Conservation (phyloP, 352 stramenopile genomes). For the Phytophthora pluvialis region DNA sequence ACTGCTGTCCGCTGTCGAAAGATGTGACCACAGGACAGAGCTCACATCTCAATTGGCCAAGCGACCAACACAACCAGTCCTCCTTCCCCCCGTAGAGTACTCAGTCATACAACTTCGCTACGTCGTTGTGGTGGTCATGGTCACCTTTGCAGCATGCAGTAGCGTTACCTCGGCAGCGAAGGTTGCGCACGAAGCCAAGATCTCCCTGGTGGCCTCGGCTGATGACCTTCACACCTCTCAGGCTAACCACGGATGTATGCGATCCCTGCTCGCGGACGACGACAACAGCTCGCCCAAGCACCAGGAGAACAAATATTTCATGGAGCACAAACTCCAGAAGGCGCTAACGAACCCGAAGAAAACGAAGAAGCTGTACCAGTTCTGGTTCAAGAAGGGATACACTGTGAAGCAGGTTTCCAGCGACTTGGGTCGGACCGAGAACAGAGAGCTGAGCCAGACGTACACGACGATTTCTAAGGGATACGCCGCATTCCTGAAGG, state of each 20-base stretch:
- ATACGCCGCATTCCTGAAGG: slow-evolving; percentile 14
- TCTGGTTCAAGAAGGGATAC: slow-evolving; percentile 22
- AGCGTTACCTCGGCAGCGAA: not conserved
- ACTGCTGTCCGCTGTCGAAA: not conserved
- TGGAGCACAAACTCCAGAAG: slow-evolving; percentile 26
- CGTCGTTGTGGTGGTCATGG: not conserved
- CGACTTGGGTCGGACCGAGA: slow-evolving; percentile 12
- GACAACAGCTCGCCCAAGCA: not conserved
- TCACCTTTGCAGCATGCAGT: not conserved
- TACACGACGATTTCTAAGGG: slow-evolving; percentile 19
- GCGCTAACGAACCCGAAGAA: slow-evolving; percentile 23
- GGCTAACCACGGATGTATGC: slow-evolving; percentile 3
- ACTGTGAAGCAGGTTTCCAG: slow-evolving; percentile 11
- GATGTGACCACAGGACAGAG: not conserved
- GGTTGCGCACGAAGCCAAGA: not conserved
- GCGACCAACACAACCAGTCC: not conserved
- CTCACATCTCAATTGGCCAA: slow-evolving; percentile 4
- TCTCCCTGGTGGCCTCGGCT: not conserved
- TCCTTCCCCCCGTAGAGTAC: not conserved
- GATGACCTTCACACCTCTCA: not conserved
- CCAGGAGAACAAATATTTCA: slow-evolving; percentile 1
- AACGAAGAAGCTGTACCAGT: slow-evolving; percentile 18
- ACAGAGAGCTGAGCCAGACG: slow-evolving; percentile 11
- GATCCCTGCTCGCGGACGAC: slow-evolving; percentile 7
- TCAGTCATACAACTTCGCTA: not conserved